Conservation (phyloP, 495 filamentous ascomycete genomes). For the Hypoxylon fuscum region DNA sequence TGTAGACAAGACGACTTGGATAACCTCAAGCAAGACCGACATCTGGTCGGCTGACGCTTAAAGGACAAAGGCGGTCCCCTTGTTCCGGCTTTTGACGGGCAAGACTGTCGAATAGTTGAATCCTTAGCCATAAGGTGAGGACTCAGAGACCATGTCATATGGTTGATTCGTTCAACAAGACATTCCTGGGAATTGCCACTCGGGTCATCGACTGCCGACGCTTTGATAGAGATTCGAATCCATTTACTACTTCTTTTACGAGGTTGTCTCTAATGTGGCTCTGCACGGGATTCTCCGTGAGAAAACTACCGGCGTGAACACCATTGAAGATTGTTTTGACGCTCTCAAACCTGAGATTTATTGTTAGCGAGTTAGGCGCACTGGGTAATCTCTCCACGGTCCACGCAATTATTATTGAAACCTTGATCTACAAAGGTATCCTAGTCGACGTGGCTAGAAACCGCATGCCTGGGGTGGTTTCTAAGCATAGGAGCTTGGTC, state of each 20-base stretch:
- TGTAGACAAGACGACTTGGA: constrained; percentile 1
- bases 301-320: too few relatives aligned
- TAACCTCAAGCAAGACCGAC: not conserved
- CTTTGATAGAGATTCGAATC: constrained; percentile 1
- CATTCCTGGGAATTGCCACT: not conserved
- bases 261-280: too few relatives aligned
- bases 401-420: too few relatives aligned
- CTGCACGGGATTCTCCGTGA: too few relatives aligned
- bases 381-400: too few relatives aligned
- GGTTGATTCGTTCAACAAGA: constrained; percentile 19
- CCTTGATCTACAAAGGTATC: constrained; percentile 11
- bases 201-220: constrained; percentile 12
- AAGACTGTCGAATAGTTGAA: constrained; percentile 21
- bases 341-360: too few relatives aligned
- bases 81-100: constrained; percentile 8
- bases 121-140: constrained; percentile 13
- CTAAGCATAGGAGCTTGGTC: constrained; percentile 4
- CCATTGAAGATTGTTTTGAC: too few relatives aligned
- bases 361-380: too few relatives aligned
- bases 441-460: constrained; percentile 8
- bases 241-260: too few relatives aligned
- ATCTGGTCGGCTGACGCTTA: constrained; percentile 18
- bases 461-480: constrained; percentile 8
- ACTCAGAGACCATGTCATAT: not conserved
- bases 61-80: constrained; percentile 5